Base-by-base conservation (phyloP, 208 protist genomes). In the Trypanosoma vivax region DNA sequence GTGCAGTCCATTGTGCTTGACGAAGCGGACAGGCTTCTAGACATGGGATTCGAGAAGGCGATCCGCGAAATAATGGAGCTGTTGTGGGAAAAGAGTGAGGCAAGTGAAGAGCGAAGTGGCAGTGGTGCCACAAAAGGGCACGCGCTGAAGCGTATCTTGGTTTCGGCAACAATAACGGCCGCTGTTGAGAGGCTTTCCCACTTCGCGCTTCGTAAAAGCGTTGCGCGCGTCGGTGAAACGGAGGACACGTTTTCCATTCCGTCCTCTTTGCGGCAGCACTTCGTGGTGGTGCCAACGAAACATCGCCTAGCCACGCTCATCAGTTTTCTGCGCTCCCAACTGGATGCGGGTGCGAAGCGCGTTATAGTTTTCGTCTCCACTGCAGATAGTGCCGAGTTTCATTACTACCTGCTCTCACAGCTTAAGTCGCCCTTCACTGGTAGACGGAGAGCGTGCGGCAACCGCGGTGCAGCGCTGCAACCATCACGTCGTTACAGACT, bases 31-130 rank as follows among this genome's bases (percentile, higher is more conserved):
- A 60, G 94, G 33, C 88, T 98, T 76, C 78, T 99, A 13, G 95
- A 99, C 70, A 96, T 99, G 95, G 98, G 97, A 21, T 99, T 99
- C 59, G 96, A 99, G 60, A 86, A 90, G 31, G 76, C 98, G 51
- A 97, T 99, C 60, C 85, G 84, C 27, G 88, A 97, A 48, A 99
- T 99, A 60, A 87, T 99, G 64, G 77, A 89, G 48, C 33, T 98
- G 19, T 55, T 94, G 3, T 50, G 56, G 33, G 73, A 14, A 48
- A 88, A 65, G 48, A 79, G 5, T 27, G 21, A 34, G 25, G 48
- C 33, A 18, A 19, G 9, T 19, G 39, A 11, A 19, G 16, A n/a
- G 4, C 21, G 7, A 5, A 50, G 29, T 18, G 27, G 11, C 25
- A 10, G 18, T 13, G 23, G 25, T 24, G 29, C 10, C 5, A 18